phyloP scores from a whole-genome alignment of 176 grass and related monocot genomes.

The Avena eriantha region DNA sequence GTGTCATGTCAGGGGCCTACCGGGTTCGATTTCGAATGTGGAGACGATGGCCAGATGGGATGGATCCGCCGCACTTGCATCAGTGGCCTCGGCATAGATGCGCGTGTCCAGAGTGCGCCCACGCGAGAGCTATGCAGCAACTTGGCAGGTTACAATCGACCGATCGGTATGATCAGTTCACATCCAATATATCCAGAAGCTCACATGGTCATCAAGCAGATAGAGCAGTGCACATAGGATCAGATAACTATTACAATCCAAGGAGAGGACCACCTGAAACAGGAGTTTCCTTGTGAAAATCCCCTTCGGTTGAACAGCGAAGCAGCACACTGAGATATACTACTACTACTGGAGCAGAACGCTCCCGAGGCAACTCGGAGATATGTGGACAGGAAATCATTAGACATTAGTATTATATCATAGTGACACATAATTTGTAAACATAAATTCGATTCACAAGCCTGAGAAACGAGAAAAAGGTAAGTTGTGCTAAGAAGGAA shows the following conservation, averaged over 20 bases:
- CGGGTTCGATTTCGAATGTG: neutral
- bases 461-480: neutral
- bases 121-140: neutral
- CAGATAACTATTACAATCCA: too few species aligned
- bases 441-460: neutral
- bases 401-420: too few species aligned
- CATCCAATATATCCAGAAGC: neutral
- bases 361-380: too few species aligned
- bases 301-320: too few species aligned
- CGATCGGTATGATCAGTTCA: neutral
- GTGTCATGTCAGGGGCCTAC: neutral
- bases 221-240: neutral
- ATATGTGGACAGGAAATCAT: too few species aligned
- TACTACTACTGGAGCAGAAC: too few species aligned
- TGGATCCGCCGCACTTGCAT: conserved; percentile 31
- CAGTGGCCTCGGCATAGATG: conserved; percentile 1
- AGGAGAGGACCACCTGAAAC: neutral
- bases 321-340: too few species aligned
- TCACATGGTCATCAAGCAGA: neutral
- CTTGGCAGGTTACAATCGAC: neutral
- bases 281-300: neutral
- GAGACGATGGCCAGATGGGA: conserved; percentile 10
- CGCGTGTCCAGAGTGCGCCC: neutral
- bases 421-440: too few species aligned
- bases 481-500: neutral